phyloP scores from a whole-genome alignment of 139 green algal genomes.

The Diplosphaera chodatii region DNA sequence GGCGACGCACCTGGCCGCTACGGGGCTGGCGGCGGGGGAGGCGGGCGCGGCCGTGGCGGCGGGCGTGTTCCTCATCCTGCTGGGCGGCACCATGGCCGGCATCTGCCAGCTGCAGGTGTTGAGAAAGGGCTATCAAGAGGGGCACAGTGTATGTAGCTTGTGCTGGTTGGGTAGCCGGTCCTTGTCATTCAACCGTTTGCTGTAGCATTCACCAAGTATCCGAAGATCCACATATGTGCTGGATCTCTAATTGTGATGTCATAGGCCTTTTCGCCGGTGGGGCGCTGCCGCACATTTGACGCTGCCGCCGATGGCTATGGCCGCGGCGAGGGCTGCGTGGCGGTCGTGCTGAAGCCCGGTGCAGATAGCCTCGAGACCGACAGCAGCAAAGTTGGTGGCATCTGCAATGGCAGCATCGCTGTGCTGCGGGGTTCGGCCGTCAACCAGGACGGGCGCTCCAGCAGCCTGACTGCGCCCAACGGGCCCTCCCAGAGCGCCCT shows the following conservation, averaged over 20 bases:
- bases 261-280: constrained; percentile 13
- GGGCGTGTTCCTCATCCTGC: constrained; percentile 28
- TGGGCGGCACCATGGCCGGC: constrained; percentile 21
- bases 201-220: no score
- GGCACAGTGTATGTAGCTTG: no score
- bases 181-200: no score
- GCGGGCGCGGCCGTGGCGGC: constrained; percentile 14
- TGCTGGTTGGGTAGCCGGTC: no score
- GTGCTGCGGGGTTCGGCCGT: constrained; percentile 25
- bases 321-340: constrained; percentile 31
- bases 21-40: constrained; percentile 17
- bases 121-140: no score
- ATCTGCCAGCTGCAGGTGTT: constrained; percentile 21
- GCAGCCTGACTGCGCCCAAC: constrained; percentile 45
- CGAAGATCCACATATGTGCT: no score
- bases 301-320: constrained; percentile 44
- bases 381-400: no score
- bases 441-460: constrained; percentile 51
- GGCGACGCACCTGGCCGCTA: constrained; percentile 43
- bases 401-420: constrained; percentile 5
- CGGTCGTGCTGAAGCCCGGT: constrained; percentile 6
- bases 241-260: no score
- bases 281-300: constrained; percentile 49
- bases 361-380: no score
- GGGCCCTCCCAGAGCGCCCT: constrained; percentile 43